Conservation (phyloP, 345 rosid species). For the Murraya paniculata region DNA sequence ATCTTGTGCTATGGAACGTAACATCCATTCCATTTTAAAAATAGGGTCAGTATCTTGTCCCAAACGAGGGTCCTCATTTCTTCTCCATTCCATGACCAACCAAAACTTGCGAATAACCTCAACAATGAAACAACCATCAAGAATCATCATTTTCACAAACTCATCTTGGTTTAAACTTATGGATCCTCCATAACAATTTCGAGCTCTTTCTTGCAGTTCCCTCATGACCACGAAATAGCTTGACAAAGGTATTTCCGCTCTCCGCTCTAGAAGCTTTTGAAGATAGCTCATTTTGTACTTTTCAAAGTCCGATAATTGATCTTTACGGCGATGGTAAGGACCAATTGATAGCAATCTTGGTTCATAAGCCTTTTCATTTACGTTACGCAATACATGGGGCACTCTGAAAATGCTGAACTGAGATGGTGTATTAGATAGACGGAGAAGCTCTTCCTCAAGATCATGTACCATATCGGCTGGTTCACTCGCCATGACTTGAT, state of each 20-base stretch:
- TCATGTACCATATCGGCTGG: background rate
- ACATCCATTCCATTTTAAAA: background rate
- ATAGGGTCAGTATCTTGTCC: background rate
- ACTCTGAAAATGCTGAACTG: conserved; percentile 14
- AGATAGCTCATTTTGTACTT: conserved; percentile 16
- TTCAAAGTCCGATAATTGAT: conserved; percentile 9
- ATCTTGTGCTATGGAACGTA: background rate
- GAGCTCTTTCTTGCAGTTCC: conserved; percentile 9
- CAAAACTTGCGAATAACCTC: conserved; percentile 2
- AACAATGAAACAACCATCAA: conserved; percentile 27
- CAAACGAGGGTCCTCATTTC: too few relatives aligned
- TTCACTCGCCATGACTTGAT: background rate
- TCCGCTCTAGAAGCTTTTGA: conserved; percentile 13
- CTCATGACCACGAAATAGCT: conserved; percentile 2
- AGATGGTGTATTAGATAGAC: background rate
- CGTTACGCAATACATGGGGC: background rate
- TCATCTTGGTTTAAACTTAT: background rate
- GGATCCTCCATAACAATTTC: conserved; percentile 12
- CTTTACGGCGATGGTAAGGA: conserved; percentile 16
- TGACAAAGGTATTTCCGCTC: background rate
- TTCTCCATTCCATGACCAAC: too few relatives aligned
- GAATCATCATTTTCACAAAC: conserved; percentile 30
- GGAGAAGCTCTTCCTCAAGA: background rate
- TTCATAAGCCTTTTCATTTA: conserved; percentile 19
- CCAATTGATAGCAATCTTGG: conserved; percentile 22